Percentiles rank a stretch among this genome's conserved stretches.
Evolutionary conservation across 768 basidiomycete genomes (phyloP).

Genomic region (Cyclocybe aegerita): DNA sequence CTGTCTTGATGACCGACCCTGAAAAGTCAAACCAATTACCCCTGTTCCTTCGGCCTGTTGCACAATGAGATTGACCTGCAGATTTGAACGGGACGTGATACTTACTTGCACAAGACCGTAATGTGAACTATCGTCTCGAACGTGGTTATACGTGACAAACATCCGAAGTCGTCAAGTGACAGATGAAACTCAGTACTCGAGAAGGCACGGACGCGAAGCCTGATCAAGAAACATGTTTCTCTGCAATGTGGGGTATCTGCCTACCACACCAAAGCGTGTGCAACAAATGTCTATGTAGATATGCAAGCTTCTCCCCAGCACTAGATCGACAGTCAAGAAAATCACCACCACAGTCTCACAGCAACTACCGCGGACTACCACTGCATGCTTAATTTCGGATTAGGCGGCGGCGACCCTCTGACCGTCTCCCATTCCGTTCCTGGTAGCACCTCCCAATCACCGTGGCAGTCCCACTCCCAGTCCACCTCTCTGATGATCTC

Average conservation of each 20-base stretch:
- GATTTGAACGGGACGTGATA: not conserved
- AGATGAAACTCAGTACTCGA: too few relatives aligned
- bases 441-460: slow-evolving; percentile 70
- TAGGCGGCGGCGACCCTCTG: slow-evolving; percentile 59
- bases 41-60: slow-evolving; percentile 26
- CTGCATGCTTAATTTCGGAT: not conserved
- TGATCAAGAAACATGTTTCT: too few relatives aligned
- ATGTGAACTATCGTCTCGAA: too few relatives aligned
- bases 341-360: not conserved
- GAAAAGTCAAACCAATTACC: slow-evolving; percentile 42
- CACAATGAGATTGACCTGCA: not conserved
- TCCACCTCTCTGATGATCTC: slow-evolving; percentile 64
- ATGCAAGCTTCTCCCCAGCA: too few relatives aligned
- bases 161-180: too few relatives aligned
- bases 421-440: slow-evolving; percentile 73
- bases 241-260: too few relatives aligned
- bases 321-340: too few relatives aligned
- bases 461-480: slow-evolving; percentile 75
- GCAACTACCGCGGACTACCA: not conserved
- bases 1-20: slow-evolving; percentile 37
- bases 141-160: too few relatives aligned
- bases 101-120: too few relatives aligned
- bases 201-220: too few relatives aligned
- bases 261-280: too few relatives aligned
- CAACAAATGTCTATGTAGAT: too few relatives aligned